phyloP scores from a whole-genome alignment of 2,329 filamentous ascomycete species.

The Dactylellina drechsleri region DNA sequence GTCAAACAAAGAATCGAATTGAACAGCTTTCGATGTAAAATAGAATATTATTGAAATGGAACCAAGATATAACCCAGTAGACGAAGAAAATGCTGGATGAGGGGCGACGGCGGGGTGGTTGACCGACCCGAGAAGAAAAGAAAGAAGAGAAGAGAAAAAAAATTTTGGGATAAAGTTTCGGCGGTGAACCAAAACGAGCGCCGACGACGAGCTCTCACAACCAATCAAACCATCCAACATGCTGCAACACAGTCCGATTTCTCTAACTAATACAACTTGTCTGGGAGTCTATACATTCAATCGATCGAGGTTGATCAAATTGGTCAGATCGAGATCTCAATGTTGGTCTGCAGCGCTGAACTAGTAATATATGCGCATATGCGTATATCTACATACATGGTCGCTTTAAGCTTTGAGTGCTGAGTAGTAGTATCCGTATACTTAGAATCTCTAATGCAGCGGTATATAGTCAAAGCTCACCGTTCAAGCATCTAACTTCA shows the following conservation, averaged over 20 bases:
- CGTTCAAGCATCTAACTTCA: too few relatives aligned
- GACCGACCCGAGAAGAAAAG: constrained; percentile 34
- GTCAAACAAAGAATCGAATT: constrained; percentile 7
- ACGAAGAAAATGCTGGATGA: constrained; percentile 16
- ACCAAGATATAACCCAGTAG: constrained; percentile 1
- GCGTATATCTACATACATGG: too few relatives aligned
- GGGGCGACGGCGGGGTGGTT: constrained; percentile 36
- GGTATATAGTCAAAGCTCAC: too few relatives aligned
- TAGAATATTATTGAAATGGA: background rate
- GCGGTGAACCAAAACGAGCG: background rate
- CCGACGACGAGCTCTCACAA: background rate
- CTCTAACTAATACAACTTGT: too few relatives aligned
- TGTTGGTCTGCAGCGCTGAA: too few relatives aligned
- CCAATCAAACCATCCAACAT: background rate
- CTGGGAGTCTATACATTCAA: too few relatives aligned
- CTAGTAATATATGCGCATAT: too few relatives aligned
- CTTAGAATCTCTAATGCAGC: too few relatives aligned
- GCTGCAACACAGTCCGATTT: background rate
- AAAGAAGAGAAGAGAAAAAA: constrained; percentile 25
- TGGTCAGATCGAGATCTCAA: too few relatives aligned
- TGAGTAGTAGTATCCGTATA: too few relatives aligned
- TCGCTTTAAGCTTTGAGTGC: too few relatives aligned
- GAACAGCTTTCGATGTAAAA: background rate
- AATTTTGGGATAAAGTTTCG: constrained; percentile 41
- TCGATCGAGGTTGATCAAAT: too few relatives aligned